Base-by-base conservation (phyloP, 306 rosid genomes). In the Chamaecrista fasciculata region DNA sequence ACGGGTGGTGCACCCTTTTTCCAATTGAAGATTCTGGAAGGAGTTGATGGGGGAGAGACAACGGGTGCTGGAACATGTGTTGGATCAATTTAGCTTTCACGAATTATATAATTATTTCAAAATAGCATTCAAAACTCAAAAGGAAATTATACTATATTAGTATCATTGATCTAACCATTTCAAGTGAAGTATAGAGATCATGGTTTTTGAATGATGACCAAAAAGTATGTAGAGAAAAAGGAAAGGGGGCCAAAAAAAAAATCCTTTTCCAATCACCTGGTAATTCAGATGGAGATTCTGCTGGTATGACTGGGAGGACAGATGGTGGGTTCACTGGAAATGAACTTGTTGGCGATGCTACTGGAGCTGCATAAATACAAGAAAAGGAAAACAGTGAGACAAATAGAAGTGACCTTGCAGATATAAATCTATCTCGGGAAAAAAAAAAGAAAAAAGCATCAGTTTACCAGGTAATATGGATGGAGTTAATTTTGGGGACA, bases 31-130 rank as follows among this genome's bases (percentile, higher is more conserved):
- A 67, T 76, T 66, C 84, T 31, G 15, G 91, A 74, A 82, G 87
- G 85, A 65, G 91, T 74, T 61, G 83, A 50, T 18, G 68, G 73
- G 39, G 90, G 91, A 80, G 95, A 74, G 73, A 84, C 79, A 66
- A 53, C 77, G 63, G 86, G 88, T 50, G 71, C 98, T 90, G 87
- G 78, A 82, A 31, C 76, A 79, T 61, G 67, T 60, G 52, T 64
- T 59, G n/a, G n/a, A n/a, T n/a, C n/a, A n/a, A n/a, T n/a, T n/a
- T n/a, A n/a, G n/a, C 6, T 53, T 34, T 43, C 28, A 33, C 43
- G 23, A 78, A 21, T 70, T 24, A 66, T 52, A 74, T 40, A 69
- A 43, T 58, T 19, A 65, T 57, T 43, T 14, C 12, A 55, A 29
- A 62, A 24, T 11, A 53, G 61, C 64, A 66, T 21, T 50, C 25